Base-by-base conservation (phyloP, 345 rosid genomes). In the Dipteronia dyeriana region DNA sequence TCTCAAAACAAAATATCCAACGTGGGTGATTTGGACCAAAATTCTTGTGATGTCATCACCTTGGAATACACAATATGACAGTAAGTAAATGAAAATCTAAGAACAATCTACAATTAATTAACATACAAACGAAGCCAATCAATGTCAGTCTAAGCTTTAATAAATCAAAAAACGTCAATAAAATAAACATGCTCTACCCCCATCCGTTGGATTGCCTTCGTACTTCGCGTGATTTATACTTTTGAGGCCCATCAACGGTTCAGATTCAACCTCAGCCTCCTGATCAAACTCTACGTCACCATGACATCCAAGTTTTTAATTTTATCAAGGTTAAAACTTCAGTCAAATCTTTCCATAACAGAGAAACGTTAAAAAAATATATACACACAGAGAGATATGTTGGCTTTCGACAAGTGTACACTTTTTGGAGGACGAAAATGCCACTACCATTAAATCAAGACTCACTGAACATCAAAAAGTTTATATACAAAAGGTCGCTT, bases 381-480 rank as follows among this genome's bases (percentile, higher is more conserved):
- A 31, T 0, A 31, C 0, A 3, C 4, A 45, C 1, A 8, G 62
- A 11, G 0, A n/a, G 29, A 0, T 25, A 59, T 5, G 63, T 11
- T 0, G 12, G 2, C 0, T 12, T 0, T 0, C 9, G 79, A 74
- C 82, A 75, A 79, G 75, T 81, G 75, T 26, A 6, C 0, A 0
- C 0, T 3, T 0, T 6, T 1, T 11, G 4, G 54, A 29, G 71
- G 66, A 51, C 56, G 65, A 68, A 77, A 41, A 71, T 41, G 65
- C 85, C 83, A 66, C 73, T 12, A 59, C 76, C 63, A 75, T 83
- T 85, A 79, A 79, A 81, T 81, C 88, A 45, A 75, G 63, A 6
- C 13, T 16, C 82, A 8, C 71, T 0, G 16, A 68, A 68, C 80
- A 76, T 77, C 19, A 62, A 66, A 45, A 34, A 4, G 38, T 20